A percentile compares a stretch with the other conserved stretches of the same genome.
These are phyloP conservation scores for Candida xyloterini DNA, from an alignment of 805 yeast genomes.

Conservation along the genomic window DNA sequence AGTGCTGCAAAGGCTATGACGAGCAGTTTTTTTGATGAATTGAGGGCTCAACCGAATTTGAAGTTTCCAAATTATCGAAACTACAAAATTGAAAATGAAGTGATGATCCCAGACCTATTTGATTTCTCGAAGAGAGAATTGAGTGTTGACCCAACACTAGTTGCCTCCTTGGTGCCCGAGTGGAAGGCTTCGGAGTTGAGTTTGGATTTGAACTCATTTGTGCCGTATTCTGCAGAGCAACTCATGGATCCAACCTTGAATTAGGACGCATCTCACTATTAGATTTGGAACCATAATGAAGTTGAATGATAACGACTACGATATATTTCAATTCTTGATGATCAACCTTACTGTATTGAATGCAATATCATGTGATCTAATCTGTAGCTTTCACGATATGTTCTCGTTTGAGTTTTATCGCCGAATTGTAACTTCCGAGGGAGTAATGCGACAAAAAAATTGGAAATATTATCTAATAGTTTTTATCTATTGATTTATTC, in stretches of 20 bases:
- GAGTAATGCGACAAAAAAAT: too few species aligned
- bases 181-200: constrained; percentile 30
- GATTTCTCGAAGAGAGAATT: constrained; percentile 53
- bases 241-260: constrained; percentile 29
- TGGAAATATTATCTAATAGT: too few species aligned
- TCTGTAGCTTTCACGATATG: not conserved
- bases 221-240: constrained; percentile 39
- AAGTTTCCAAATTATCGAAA: constrained; percentile 37
- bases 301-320: constrained; percentile 8
- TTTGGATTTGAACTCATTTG: constrained; percentile 35
- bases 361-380: not conserved
- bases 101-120: constrained; percentile 44
- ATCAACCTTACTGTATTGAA: constrained; percentile 4
- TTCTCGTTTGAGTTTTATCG: not conserved
- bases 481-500: not conserved
- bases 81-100: constrained; percentile 37
- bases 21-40: constrained; percentile 54
- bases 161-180: constrained; percentile 41
- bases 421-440: too few species aligned
- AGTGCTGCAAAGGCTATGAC: constrained; percentile 53
- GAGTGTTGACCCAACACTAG: constrained; percentile 41
- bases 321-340: constrained; percentile 4
- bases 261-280: not conserved
- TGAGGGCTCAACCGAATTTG: constrained; percentile 33
- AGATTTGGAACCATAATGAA: constrained; percentile 7